Conservation (phyloP, 805 yeast genomes). For the Kodamaea nitidulidarum region DNA sequence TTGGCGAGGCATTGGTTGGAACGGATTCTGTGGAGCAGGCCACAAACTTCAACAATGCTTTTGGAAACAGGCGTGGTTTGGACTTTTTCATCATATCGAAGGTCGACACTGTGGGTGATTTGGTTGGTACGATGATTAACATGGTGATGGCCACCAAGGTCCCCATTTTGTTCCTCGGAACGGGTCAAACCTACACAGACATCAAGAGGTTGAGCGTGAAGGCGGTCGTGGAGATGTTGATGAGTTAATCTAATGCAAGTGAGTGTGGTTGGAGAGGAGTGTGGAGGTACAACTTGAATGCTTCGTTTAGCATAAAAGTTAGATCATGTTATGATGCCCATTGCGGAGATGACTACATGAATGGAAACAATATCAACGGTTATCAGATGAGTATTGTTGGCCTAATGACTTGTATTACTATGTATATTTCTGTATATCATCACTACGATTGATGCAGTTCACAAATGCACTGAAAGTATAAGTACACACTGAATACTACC, state of each 20-base stretch:
- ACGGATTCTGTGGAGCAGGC: slow-evolving; percentile 97
- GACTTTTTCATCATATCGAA: slow-evolving; percentile 92
- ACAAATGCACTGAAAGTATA: no score
- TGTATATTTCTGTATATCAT: no score
- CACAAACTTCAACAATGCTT: slow-evolving; percentile 84
- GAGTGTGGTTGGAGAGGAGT: no score
- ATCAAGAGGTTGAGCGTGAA: slow-evolving; percentile 84
- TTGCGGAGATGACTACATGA: no score
- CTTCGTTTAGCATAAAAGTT: no score
- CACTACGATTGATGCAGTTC: no score
- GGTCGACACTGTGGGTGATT: slow-evolving; percentile 95
- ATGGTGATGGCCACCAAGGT: slow-evolving; percentile 96
- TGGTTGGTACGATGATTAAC: slow-evolving; percentile 94
- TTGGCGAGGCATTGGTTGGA: slow-evolving; percentile 96
- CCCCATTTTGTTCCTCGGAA: slow-evolving; percentile 92
- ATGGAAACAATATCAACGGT: no score
- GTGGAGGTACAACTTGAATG: no score
- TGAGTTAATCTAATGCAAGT: no score
- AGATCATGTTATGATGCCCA: no score
- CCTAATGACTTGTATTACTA: not conserved
- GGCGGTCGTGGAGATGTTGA: slow-evolving; percentile 84
- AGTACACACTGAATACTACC: no score
- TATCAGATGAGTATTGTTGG: no score
- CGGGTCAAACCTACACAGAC: slow-evolving; percentile 96
- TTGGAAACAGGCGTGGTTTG: slow-evolving; percentile 73